phyloP scores from a whole-genome alignment of 225 moss, liverwort and hornwort species.

The Sphagnum contortum region DNA sequence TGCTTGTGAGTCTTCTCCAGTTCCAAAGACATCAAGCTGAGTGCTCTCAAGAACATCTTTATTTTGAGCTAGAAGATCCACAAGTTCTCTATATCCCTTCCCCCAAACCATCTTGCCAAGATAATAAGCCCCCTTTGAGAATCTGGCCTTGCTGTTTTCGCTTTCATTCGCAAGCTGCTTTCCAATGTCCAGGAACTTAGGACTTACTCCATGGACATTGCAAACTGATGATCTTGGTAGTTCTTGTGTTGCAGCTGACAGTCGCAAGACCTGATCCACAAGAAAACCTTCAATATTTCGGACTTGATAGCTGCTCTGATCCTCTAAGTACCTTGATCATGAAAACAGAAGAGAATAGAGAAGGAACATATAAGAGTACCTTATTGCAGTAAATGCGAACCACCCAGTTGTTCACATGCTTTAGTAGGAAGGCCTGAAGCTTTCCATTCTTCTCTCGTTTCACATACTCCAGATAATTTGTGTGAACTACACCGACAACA shows the following conservation, averaged over 20 bases:
- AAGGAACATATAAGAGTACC: constrained; percentile 14
- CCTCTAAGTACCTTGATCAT: neutral
- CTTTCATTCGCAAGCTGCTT: constrained; percentile 34
- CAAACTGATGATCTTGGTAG: constrained; percentile 72
- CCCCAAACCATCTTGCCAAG: constrained; percentile 96
- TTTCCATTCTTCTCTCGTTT: constrained; percentile 79
- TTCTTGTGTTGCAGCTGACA: constrained; percentile 83
- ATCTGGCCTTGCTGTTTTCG: constrained; percentile 30
- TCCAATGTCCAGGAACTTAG: constrained; percentile 69
- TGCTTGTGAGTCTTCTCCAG: constrained; percentile 74
- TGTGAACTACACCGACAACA: constrained; percentile 90
- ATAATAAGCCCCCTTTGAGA: constrained; percentile 73
- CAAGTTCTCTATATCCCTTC: constrained; percentile 86
- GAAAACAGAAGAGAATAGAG: neutral
- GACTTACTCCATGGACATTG: constrained; percentile 91
- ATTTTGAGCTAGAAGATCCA: constrained; percentile 69
- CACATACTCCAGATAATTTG: constrained; percentile 95
- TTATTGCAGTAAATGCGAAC: constrained; percentile 79
- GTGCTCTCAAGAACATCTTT: constrained; percentile 44
- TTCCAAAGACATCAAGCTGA: constrained; percentile 75
- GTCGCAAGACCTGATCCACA: constrained; percentile 58
- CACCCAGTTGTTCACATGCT: constrained; percentile 74
- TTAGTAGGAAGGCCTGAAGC: constrained; percentile 63
- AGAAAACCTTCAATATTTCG: neutral
- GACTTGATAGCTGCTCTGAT: neutral